phyloP scores from a whole-genome alignment of 176 grass and related monocot species.

The Zea luxurians region DNA sequence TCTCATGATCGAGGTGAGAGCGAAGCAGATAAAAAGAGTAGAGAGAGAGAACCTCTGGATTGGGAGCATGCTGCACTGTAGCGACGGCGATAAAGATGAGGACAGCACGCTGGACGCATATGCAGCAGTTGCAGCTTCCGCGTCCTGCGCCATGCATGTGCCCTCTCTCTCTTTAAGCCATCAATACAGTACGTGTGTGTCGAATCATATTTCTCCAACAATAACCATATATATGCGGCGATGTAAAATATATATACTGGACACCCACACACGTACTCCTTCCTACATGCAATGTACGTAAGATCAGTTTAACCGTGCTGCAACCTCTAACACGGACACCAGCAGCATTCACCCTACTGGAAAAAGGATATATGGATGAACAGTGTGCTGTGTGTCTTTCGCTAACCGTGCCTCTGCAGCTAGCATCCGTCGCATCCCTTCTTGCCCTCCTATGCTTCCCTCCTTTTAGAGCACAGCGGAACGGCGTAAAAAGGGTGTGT shows the following conservation, averaged over 20 bases:
- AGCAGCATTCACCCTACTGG: not conserved
- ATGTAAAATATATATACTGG: not conserved
- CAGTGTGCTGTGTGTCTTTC: not conserved
- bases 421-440: slow-evolving; percentile 22
- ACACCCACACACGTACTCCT: too few relatives aligned
- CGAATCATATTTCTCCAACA: not conserved
- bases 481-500: slow-evolving; percentile 4
- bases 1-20: not conserved
- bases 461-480: not conserved
- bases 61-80: not conserved
- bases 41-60: too few relatives aligned
- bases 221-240: not conserved
- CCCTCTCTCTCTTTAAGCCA: not conserved
- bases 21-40: not conserved
- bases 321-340: too few relatives aligned
- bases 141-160: slow-evolving; percentile 3
- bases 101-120: too few relatives aligned
- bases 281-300: too few relatives aligned
- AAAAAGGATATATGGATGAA: not conserved
- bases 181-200: too few relatives aligned
- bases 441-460: slow-evolving; percentile 11
- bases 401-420: too few relatives aligned
- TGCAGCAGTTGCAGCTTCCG: not conserved
- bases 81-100: too few relatives aligned
- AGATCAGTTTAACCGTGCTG: too few relatives aligned